phyloP scores from a whole-genome alignment of 768 basidiomycete species.

The Panus rudis region DNA sequence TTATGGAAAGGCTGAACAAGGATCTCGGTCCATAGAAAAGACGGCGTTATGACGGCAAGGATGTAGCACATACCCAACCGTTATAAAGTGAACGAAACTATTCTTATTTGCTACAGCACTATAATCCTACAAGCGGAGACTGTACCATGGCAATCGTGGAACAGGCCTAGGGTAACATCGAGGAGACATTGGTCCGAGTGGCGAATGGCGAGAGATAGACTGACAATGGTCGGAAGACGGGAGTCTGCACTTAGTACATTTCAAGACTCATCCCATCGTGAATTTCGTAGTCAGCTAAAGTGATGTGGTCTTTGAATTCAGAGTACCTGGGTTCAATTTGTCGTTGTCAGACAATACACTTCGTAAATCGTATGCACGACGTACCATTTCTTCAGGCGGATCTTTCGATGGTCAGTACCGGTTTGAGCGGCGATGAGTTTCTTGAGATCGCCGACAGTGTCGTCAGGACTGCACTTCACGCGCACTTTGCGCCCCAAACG shows the following conservation, averaged over 20 bases:
- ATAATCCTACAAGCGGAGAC: too few relatives aligned
- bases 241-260: constrained; percentile 80
- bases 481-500: constrained; percentile 93
- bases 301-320: constrained; percentile 94
- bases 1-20: constrained; percentile 29
- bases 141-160: too few relatives aligned
- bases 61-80: too few relatives aligned
- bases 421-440: constrained; percentile 95
- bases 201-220: neutral
- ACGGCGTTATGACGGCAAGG: too few relatives aligned
- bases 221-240: too few relatives aligned
- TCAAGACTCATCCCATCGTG: constrained; percentile 90
- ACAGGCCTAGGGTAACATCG: too few relatives aligned
- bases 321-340: constrained; percentile 62
- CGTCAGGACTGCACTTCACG: constrained; percentile 91
- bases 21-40: too few relatives aligned
- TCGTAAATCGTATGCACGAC: constrained; percentile 17
- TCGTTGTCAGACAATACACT: neutral
- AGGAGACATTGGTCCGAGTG: neutral
- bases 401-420: constrained; percentile 80
- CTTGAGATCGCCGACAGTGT: constrained; percentile 97
- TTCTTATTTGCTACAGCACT: too few relatives aligned
- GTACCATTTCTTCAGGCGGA: constrained; percentile 95
- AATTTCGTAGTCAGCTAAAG: constrained; percentile 87
- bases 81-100: too few relatives aligned